Conservation (phyloP, 352 stramenopile genomes). For the Poterioochromonas sp. region DNA sequence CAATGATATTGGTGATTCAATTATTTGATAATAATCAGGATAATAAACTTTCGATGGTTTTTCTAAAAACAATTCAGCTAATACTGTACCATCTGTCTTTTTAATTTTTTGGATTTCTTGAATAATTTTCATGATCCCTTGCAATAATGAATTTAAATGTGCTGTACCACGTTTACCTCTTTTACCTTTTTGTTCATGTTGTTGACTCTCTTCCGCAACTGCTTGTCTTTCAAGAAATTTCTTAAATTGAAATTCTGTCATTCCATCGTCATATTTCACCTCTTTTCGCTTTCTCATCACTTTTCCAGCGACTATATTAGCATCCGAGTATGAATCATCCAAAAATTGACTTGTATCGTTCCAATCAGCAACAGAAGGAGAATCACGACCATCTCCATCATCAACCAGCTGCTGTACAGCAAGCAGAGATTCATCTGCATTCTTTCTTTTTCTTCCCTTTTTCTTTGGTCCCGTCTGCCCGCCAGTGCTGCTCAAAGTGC, state of each 20-base stretch:
- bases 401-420: slow-evolving; percentile 34
- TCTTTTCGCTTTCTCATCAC: slow-evolving; percentile 29
- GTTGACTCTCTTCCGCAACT: slow-evolving; percentile 41
- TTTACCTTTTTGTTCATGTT: not conserved
- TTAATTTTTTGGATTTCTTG: slow-evolving; percentile 22
- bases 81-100: not conserved
- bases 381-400: not conserved
- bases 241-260: slow-evolving; percentile 62
- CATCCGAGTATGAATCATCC: too few species aligned
- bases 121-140: not conserved
- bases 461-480: not conserved
- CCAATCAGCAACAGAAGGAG: not conserved
- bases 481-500: too few species aligned
- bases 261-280: slow-evolving; percentile 56
- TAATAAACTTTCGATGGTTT: slow-evolving; percentile 33
- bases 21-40: slow-evolving; percentile 39
- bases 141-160: not conserved
- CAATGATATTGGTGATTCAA: slow-evolving; percentile 38
- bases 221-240: slow-evolving; percentile 61
- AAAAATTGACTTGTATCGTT: not conserved
- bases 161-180: not conserved
- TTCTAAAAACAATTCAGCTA: slow-evolving; percentile 23
- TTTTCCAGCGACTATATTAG: slow-evolving; percentile 38
- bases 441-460: slow-evolving; percentile 42
- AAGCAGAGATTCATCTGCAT: slow-evolving; percentile 37